Conservation (phyloP, 345 rosid species). For the Hibiscus mutabilis region DNA sequence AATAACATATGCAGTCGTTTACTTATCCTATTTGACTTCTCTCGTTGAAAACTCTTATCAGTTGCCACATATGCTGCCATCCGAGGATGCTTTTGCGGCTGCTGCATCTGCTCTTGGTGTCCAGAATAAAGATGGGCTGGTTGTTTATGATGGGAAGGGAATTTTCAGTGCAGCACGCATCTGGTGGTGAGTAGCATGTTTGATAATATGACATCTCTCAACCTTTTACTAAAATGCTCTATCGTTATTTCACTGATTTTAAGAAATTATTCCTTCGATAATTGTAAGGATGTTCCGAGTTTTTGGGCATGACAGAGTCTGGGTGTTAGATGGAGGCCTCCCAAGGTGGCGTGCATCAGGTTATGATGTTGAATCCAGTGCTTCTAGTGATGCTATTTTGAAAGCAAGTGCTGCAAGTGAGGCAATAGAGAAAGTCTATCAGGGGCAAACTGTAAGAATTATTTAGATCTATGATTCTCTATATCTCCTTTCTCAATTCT, state of each 20-base stretch:
- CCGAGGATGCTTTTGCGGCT: conserved; percentile 96
- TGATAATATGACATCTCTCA: not conserved
- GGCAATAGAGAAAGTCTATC: conserved; percentile 90
- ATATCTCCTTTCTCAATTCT: not conserved
- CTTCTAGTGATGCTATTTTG: conserved; percentile 88
- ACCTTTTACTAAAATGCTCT: not conserved
- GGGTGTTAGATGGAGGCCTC: conserved; percentile 97
- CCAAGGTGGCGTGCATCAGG: conserved; percentile 99
- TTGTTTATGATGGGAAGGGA: conserved; percentile 98
- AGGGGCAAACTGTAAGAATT: conserved; percentile 67
- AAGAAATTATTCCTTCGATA: not conserved
- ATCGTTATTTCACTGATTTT: not conserved
- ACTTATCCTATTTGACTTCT: not conserved
- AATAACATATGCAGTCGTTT: not conserved
- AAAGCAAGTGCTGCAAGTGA: conserved; percentile 97
- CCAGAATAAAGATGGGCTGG: conserved; percentile 73
- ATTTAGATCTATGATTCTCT: not conserved
- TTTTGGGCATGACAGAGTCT: conserved; percentile 81
- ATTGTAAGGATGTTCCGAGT: conserved; percentile 85
- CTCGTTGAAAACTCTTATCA: conserved; percentile 20
- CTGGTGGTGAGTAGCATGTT: conserved; percentile 77
- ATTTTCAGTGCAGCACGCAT: conserved; percentile 98
- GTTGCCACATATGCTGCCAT: conserved; percentile 98
- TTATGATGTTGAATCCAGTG: conserved; percentile 96
- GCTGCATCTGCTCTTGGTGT: conserved; percentile 95